Base-by-base conservation (phyloP, 2,329 filamentous ascomycete species). In the Penicillium sp. region DNA sequence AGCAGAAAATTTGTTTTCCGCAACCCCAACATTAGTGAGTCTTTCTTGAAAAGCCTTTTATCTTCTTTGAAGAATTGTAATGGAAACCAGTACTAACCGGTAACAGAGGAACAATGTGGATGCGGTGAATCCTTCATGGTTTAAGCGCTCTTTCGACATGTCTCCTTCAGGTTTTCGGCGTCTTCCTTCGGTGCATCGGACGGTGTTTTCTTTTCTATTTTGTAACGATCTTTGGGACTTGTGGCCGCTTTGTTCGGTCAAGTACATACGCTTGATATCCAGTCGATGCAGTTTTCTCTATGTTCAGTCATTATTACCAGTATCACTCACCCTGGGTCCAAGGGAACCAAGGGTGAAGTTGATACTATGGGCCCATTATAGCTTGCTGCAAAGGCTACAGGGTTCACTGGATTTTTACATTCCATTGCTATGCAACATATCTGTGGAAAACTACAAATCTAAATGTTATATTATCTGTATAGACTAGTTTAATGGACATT, bases 1-100 rank as follows among this genome's bases (percentile, higher is more conserved):
- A 96, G 89, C 74, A 85, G 93, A 76, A 84, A 91, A 63, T 99
- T 99, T 75, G 88, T 96, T 50, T 99, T 99, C 78, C 88, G 86
- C 73, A 99, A 99, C 74, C 95, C 95, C 2, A 99, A 99, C 71
- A 98, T 98, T 73, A 99, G 93, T 96, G 80, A 85, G 93, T 88
- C 26, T 14, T 49, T 49, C 50, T 39, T 26, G 46, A 49, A 59
- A 55, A 47, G 27, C 23, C 2, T 31, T 23, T 23, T 6, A 6
- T 49, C n/a, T 11, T 21, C n/a, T 11, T 21, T 13, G 11, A 21
- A 13, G 8, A 37, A 14, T 23, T 29, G 14, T 29, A 4, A 2
- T 29, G 37, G n/a, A 11, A 26, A 26, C 14, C 23, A 42, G 51
- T 55, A 59, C 70, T 73, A 65, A 72, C 62, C 43, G 9, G 45